Evolutionary conservation across 2,329 filamentous ascomycete genomes (phyloP).

Genomic region (Pestalotiopsis sp.): DNA sequence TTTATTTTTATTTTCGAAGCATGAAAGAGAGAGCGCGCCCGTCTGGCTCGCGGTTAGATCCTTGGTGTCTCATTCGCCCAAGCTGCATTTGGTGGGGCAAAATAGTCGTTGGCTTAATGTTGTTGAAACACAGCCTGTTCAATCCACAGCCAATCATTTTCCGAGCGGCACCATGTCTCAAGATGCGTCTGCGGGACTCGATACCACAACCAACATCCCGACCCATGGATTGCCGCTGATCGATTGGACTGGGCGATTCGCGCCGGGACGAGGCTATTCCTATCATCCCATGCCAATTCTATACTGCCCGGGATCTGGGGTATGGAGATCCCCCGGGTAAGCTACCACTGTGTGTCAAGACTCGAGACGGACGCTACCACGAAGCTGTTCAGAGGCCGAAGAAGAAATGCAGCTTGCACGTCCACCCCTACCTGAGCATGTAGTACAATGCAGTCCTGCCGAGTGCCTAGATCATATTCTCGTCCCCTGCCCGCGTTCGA

Average conservation of each 20-base stretch:
- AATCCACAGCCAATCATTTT: slow-evolving; percentile 29
- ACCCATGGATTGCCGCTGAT: neutral
- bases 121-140: slow-evolving; percentile 30
- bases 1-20: neutral
- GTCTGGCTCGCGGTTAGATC: neutral
- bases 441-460: slow-evolving; percentile 7
- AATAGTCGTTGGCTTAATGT: slow-evolving; percentile 9
- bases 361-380: neutral
- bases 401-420: neutral
- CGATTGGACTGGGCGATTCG: slow-evolving; percentile 8
- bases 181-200: slow-evolving; percentile 17
- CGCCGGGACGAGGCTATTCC: slow-evolving; percentile 8
- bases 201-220: neutral
- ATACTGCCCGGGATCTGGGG: slow-evolving; percentile 1
- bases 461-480: slow-evolving; percentile 20
- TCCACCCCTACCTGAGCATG: neutral
- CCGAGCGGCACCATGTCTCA: slow-evolving; percentile 20
- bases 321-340: slow-evolving; percentile 1
- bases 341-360: neutral
- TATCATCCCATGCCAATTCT: neutral
- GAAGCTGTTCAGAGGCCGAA: neutral
- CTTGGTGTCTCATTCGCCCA: neutral
- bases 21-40: neutral
- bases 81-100: neutral
- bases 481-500: slow-evolving; percentile 16